Evolutionary conservation across 2,329 filamentous ascomycete species (phyloP), one percentile per base, ranked within the genome.

Genomic region (Tothia fuscella): DNA sequence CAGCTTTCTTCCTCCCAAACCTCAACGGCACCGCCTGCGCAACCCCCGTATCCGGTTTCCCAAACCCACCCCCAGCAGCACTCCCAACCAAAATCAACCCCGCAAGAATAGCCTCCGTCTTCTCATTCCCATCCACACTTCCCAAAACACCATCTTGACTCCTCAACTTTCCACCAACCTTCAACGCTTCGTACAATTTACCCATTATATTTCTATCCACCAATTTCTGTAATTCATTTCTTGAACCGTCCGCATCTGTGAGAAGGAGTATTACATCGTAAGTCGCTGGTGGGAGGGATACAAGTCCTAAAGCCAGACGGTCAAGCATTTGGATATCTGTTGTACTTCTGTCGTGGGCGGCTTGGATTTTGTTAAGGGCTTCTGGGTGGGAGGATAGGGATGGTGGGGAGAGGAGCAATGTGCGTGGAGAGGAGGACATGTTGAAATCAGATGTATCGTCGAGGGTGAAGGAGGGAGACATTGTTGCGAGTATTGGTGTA

Each of bases 241-340:
- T 64, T 36, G 77, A 70, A 49, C 78, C 78, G 55, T 85, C 78
- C 44, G 79, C 72, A 60, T 88, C 85, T 48, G 83, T 81, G 48
- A 96, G 78, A 41, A 98, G 72, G 36, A 95, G 74, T 32, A 96
- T 74, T 32, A 82, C 64, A 58, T 93, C 84, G 67, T 98, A 98
- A 42, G 83, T 82, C 37, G 75, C 67, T 41, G 74, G 52, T 1
- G 88, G 82, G 0, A 98, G 77, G 6, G 78, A 68, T 44, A 91
- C 84, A 28, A 94, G 70, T 47, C 86, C 86, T 26, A 83, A 75
- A 2, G 83, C 78, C 30, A 98, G 74, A 39, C 91, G 85, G 65
- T 98, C 91, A 47, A 98, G 82, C 91, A 98, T 98, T 62, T 96
- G 91, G 41, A 98, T 71, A 57, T 98, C 91, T 47, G 87, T 89